A percentile compares a stretch with the other conserved stretches of the same genome.
Conservation (phyloP, 139 green algal genomes). For the Mesotaenium endlicherianum region DNA sequence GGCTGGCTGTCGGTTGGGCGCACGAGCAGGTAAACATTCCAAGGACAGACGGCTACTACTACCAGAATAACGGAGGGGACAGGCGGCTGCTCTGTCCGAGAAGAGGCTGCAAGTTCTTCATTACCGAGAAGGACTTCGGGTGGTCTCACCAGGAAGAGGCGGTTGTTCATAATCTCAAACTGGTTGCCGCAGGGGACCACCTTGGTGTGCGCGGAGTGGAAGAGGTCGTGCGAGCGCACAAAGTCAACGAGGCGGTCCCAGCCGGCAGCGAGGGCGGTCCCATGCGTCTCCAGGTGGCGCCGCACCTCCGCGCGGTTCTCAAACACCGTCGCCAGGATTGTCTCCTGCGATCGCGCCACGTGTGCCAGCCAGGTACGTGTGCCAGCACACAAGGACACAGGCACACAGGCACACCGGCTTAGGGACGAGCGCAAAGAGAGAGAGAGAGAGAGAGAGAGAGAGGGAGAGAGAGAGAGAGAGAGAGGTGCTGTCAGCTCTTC, state of each 20-base stretch:
- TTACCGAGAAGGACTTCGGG: no score
- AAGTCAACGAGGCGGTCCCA: conserved; percentile 91
- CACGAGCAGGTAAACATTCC: no score
- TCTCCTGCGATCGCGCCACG: no score
- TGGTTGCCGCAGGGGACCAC: conserved; percentile 83
- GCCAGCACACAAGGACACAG: no score
- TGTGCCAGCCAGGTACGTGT: no score
- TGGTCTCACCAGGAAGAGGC: conserved; percentile 48
- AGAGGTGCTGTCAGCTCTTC: no score
- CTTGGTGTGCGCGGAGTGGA: conserved; percentile 62
- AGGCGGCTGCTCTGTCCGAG: no score
- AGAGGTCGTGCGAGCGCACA: conserved; percentile 73
- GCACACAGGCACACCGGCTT: not conserved
- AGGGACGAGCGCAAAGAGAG: not conserved
- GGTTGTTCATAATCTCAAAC: conserved; percentile 76
- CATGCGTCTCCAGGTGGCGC: conserved; percentile 10
- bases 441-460: not conserved
- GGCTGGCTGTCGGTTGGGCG: no score
- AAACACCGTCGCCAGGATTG: conserved; percentile 82
- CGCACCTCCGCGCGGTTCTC: conserved; percentile 56
- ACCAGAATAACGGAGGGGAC: no score
- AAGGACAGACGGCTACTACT: no score
- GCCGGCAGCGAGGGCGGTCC: conserved; percentile 51
- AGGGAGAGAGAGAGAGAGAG: not conserved
- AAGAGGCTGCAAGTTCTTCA: no score